phyloP scores from a whole-genome alignment of 768 basidiomycete species.

The Mycena polygramma region DNA sequence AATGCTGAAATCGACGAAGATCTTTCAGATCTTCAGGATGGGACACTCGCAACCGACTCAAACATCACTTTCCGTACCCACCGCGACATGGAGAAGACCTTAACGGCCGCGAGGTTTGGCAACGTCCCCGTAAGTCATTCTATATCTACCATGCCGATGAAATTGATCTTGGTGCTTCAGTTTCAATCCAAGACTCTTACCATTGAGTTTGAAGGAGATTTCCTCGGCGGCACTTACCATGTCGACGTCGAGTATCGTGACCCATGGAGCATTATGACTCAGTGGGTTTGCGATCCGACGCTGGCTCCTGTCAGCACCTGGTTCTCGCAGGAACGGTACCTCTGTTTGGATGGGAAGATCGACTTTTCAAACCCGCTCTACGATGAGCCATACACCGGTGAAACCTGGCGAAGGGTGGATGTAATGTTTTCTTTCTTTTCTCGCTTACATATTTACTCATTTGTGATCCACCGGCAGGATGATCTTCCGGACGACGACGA shows the following conservation, averaged over 20 bases:
- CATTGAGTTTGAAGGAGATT: too few species aligned
- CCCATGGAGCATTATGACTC: neutral
- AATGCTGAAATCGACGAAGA: too few species aligned
- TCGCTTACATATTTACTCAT: neutral
- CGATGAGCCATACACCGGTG: constrained; percentile 37
- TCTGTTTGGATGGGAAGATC: neutral
- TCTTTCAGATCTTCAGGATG: too few species aligned
- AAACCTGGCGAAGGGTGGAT: constrained; percentile 35
- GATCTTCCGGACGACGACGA: neutral
- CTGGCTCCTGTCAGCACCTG: neutral
- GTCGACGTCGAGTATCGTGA: neutral
- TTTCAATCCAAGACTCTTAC: too few species aligned
- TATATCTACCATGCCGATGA: too few species aligned
- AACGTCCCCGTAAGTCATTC: too few species aligned
- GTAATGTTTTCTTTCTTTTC: constrained; percentile 10
- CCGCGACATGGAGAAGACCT: too few species aligned
- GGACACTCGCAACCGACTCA: too few species aligned
- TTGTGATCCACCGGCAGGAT: neutral
- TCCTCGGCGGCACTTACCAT: neutral
- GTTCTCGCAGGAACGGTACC: neutral
- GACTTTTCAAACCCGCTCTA: neutral
- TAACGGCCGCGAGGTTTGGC: too few species aligned
- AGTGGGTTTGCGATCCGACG: neutral
- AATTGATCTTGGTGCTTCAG: too few species aligned
- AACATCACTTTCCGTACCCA: too few species aligned